Conservation (phyloP, 148 eudicot genomes). For the Silene conica region DNA sequence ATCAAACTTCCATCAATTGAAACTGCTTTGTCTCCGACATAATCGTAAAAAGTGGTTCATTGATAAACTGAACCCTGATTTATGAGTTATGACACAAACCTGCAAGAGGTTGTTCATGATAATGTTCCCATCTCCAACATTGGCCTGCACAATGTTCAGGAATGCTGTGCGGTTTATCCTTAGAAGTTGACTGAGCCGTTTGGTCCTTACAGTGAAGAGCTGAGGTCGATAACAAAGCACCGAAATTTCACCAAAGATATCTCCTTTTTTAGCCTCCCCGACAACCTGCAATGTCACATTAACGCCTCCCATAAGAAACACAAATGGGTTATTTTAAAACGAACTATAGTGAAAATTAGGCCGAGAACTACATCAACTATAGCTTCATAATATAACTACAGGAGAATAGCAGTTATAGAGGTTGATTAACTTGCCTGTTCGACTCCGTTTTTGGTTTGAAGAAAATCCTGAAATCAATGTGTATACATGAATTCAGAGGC, state of each 20-base stretch:
- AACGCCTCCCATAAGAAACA: neutral
- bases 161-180: slow-evolving; percentile 60
- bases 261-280: slow-evolving; percentile 63
- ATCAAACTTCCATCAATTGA: neutral
- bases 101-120: slow-evolving; percentile 76
- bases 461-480: slow-evolving; percentile 45
- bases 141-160: slow-evolving; percentile 54
- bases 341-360: no score
- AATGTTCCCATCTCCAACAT: slow-evolving; percentile 59
- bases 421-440: slow-evolving; percentile 56
- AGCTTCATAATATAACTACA: no score
- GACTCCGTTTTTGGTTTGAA: slow-evolving; percentile 39
- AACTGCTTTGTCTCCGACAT: no score
- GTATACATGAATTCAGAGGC: slow-evolving; percentile 12
- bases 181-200: slow-evolving; percentile 61
- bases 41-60: no score
- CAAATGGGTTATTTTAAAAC: neutral
- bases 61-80: neutral
- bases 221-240: slow-evolving; percentile 94
- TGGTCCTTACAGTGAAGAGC: slow-evolving; percentile 75
- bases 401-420: no score
- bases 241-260: slow-evolving; percentile 80
- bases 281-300: slow-evolving; percentile 37
- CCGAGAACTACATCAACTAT: neutral
- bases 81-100: slow-evolving; percentile 25